Evolutionary conservation across 2,329 filamentous ascomycete species (phyloP).

Genomic region (Lojkania enalia): DNA sequence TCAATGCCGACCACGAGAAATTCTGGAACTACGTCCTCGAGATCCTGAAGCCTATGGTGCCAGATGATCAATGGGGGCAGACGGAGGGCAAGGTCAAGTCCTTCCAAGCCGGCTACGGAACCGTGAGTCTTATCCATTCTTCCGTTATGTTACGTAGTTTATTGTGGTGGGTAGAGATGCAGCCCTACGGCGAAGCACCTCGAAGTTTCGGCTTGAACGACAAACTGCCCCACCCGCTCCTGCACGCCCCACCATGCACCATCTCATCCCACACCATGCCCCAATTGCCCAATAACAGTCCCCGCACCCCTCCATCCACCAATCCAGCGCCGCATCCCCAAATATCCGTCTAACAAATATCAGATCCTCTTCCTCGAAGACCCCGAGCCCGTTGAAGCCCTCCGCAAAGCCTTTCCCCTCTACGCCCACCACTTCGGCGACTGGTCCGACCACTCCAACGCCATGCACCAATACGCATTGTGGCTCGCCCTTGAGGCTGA

Average conservation of each 20-base stretch:
- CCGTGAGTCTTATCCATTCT: slow-evolving; percentile 56
- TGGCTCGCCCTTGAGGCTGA: slow-evolving; percentile 85
- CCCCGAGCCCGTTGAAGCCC: slow-evolving; percentile 64
- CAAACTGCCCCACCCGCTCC: slow-evolving; percentile 26
- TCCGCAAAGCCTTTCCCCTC: slow-evolving; percentile 69
- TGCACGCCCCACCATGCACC: slow-evolving; percentile 17
- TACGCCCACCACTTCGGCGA: slow-evolving; percentile 79
- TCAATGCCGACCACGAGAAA: slow-evolving; percentile 81
- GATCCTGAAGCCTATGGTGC: slow-evolving; percentile 68
- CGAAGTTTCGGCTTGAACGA: no score
- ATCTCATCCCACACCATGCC: slow-evolving; percentile 1
- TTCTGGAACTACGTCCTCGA: slow-evolving; percentile 77
- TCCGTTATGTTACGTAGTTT: no score
- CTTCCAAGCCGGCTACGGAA: slow-evolving; percentile 76
- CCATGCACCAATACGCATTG: slow-evolving; percentile 78
- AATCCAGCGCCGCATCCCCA: background rate
- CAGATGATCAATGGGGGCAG: slow-evolving; percentile 63
- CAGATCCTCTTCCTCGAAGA: slow-evolving; percentile 87
- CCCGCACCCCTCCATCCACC: background rate
- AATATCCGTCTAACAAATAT: background rate
- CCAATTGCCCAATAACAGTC: background rate
- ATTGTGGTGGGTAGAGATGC: background rate
- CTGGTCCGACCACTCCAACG: slow-evolving; percentile 77
- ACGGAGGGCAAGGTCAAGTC: slow-evolving; percentile 56
- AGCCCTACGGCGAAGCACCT: no score